Evolutionary conservation across 495 filamentous ascomycete species (phyloP).

Genomic region (Niebla homalea): DNA sequence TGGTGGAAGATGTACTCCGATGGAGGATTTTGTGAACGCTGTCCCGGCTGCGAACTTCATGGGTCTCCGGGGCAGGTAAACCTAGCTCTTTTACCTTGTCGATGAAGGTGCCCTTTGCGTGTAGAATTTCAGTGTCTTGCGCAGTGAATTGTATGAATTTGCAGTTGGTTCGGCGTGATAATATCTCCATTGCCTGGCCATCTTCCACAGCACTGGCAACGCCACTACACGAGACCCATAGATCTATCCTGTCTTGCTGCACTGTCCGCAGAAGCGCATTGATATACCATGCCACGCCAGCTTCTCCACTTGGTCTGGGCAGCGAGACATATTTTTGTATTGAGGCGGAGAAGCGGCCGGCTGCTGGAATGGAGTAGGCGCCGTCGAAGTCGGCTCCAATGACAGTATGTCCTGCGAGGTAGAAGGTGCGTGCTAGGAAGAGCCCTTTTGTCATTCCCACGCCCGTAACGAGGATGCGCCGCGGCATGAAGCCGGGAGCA

Average conservation of each 20-base stretch:
- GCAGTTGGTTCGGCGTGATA: slow-evolving; percentile 46
- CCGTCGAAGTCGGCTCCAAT: slow-evolving; percentile 54
- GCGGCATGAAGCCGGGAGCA: slow-evolving; percentile 34
- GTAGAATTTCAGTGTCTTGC: slow-evolving; percentile 35
- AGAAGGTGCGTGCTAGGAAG: slow-evolving; percentile 51
- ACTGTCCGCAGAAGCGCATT: slow-evolving; percentile 42
- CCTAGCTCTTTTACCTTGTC: slow-evolving; percentile 34
- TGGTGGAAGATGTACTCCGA: neutral
- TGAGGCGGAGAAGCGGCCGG: slow-evolving; percentile 31
- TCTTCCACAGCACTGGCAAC: slow-evolving; percentile 47
- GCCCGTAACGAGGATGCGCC: slow-evolving; percentile 60
- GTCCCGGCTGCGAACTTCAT: slow-evolving; percentile 42
- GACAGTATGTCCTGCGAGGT: slow-evolving; percentile 52
- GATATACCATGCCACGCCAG: slow-evolving; percentile 28
- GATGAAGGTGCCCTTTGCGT: slow-evolving; percentile 47
- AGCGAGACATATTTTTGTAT: slow-evolving; percentile 42
- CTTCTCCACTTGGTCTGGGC: slow-evolving; percentile 20
- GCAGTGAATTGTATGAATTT: slow-evolving; percentile 45
- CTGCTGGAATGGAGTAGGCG: slow-evolving; percentile 29
- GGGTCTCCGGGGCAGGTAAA: slow-evolving; percentile 45
- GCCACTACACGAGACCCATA: slow-evolving; percentile 63
- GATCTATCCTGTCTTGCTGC: slow-evolving; percentile 44
- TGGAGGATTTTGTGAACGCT: slow-evolving; percentile 45
- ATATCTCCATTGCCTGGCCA: slow-evolving; percentile 44
- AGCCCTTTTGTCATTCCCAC: slow-evolving; percentile 57